Base-by-base conservation (phyloP, 225 moss, liverwort and hornwort genomes). In the Pseudoscleropodium purum region DNA sequence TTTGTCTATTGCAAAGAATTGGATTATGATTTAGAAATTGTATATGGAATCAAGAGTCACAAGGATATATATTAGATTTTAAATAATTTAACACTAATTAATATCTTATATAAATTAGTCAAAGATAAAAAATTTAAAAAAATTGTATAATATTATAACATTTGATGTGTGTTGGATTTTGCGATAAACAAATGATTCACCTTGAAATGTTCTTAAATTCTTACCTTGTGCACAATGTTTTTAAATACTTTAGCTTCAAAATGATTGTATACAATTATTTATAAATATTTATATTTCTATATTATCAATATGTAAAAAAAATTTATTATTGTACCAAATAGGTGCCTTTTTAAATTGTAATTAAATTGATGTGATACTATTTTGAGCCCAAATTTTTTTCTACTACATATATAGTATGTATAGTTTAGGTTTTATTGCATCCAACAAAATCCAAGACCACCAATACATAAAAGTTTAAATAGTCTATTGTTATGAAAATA, bases 381-480 rank as follows among this genome's bases (percentile, higher is more conserved):
- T 29, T 74, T 29, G 17, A 43, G 17, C 2, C 4, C 0, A 27
- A 27, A 43, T 27, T 73, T 43, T 43, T 5, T 9, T 27, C 2
- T 47, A n/a, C n/a, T 36, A 5, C 13, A 34, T 51, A 19, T 34
- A 34, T 13, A 51, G 7, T 34, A 21, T 34, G 0, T 34, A 0
- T 76, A 21, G 8, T 51, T 13, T 34, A 51, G 51, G 2, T 34
- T 76, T 76, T 76, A 0, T 8, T 16, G 9, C 5, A 34, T 76
- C 0, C 5, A 34, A 27, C 3, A 43, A 27, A 16, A 43, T 1
- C 7, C 2, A 41, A 0, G 9, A 72, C 9, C 5, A 15, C 16
- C 2, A 72, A 0, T 41, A 41, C 3, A 60, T 11, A 60, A 10
- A 60, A 15, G 27, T 6, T 73, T 16, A 27, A 43, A 27, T 27